Conservation (phyloP, 139 green algal species). For the Tetratostichococcus sp. region DNA sequence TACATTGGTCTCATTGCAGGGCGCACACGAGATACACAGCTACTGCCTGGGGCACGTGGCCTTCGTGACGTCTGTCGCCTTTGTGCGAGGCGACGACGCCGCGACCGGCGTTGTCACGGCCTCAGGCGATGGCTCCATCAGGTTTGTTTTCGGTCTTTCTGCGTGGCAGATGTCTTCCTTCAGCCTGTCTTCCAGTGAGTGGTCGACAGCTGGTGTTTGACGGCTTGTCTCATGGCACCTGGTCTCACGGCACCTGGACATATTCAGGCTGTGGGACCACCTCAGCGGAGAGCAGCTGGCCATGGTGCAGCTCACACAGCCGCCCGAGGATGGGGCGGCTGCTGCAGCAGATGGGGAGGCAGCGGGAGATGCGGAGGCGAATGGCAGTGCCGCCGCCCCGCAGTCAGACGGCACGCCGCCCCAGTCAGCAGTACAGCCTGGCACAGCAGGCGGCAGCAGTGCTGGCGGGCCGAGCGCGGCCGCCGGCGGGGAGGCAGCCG, state of each 20-base stretch:
- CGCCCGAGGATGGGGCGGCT: slow-evolving; percentile 4
- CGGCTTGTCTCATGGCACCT: neutral
- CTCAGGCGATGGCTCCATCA: slow-evolving; percentile 66
- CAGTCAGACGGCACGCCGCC: too few relatives aligned
- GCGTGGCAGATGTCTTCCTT: too few relatives aligned
- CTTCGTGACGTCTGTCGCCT: slow-evolving; percentile 62
- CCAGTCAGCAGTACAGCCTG: too few relatives aligned
- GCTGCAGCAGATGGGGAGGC: neutral
- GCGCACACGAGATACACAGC: slow-evolving; percentile 73
- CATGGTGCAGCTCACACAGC: slow-evolving; percentile 7
- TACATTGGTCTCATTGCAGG: too few relatives aligned
- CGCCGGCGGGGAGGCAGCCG: too few relatives aligned
- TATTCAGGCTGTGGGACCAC: slow-evolving; percentile 50
- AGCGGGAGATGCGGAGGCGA: neutral
- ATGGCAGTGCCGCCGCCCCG: neutral
- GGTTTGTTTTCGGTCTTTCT: slow-evolving; percentile 5
- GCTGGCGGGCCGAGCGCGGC: too few relatives aligned
- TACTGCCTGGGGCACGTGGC: slow-evolving; percentile 80
- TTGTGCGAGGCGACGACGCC: slow-evolving; percentile 20
- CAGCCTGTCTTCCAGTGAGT: too few relatives aligned
- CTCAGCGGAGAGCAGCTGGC: slow-evolving; percentile 25
- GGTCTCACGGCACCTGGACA: too few relatives aligned
- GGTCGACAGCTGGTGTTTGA: too few relatives aligned
- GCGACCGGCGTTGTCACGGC: slow-evolving; percentile 48
- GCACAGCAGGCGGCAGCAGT: too few relatives aligned